Percentiles rank a stretch among this genome's conserved stretches.
Evolutionary conservation across 495 filamentous ascomycete species (phyloP).

Genomic region (Halenospora varia): DNA sequence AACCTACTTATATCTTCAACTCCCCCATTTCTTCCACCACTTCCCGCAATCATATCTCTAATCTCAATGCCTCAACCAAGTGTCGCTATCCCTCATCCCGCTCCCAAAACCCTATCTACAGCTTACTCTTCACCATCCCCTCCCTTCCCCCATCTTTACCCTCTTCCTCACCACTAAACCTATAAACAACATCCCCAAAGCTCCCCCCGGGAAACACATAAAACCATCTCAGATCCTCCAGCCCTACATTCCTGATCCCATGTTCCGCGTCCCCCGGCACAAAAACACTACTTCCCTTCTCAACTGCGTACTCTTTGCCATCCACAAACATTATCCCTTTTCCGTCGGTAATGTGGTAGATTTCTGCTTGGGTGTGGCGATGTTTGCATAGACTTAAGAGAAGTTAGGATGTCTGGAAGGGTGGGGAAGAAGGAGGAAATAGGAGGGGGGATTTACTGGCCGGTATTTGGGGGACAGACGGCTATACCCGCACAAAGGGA

Average conservation of each 20-base stretch:
- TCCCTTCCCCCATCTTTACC: too few relatives aligned
- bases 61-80: too few relatives aligned
- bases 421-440: too few relatives aligned
- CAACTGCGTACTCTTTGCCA: conserved; percentile 20
- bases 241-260: conserved; percentile 29
- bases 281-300: conserved; percentile 29
- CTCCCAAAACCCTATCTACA: too few relatives aligned
- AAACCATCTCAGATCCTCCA: conserved; percentile 28
- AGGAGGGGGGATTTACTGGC: too few relatives aligned
- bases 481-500: conserved; percentile 34
- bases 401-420: too few relatives aligned
- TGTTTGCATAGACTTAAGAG: conserved; percentile 32
- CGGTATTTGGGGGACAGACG: conserved; percentile 23
- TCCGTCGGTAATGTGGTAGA: conserved; percentile 36
- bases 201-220: conserved; percentile 34
- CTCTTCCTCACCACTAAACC: too few relatives aligned
- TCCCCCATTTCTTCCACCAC: too few relatives aligned
- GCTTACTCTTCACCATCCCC: too few relatives aligned
- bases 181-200: conserved; percentile 31
- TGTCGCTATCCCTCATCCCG: too few relatives aligned
- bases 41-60: too few relatives aligned
- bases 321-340: conserved; percentile 29
- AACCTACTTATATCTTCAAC: too few relatives aligned
- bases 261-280: conserved; percentile 36
- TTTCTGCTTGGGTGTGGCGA: conserved; percentile 33